A percentile compares a stretch with the other conserved stretches of the same genome.
Conservation (phyloP, 306 rosid genomes). For the Abrus pulchellus region DNA sequence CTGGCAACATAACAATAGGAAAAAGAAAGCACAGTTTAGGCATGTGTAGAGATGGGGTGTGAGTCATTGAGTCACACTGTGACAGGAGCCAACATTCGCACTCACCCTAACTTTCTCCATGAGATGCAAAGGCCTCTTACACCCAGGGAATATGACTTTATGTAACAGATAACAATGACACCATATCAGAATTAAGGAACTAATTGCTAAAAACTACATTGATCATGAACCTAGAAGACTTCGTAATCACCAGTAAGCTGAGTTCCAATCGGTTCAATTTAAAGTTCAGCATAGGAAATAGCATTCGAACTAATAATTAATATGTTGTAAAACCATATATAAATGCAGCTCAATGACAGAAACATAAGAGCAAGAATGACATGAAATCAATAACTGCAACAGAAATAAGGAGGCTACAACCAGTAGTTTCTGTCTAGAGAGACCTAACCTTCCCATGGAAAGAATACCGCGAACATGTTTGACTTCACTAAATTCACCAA, state of each 20-base stretch:
- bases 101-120: not conserved
- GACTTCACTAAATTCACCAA: conserved; percentile 88
- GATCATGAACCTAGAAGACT: conserved; percentile 37
- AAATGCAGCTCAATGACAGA: conserved; percentile 9
- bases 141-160: not conserved
- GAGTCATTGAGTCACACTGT: too few relatives aligned
- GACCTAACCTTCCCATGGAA: conserved; percentile 93
- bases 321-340: not conserved
- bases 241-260: conserved; percentile 19
- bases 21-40: too few relatives aligned
- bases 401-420: conserved; percentile 27
- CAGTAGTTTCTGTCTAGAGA: conserved; percentile 17
- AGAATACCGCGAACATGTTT: conserved; percentile 96
- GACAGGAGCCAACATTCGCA: too few relatives aligned
- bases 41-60: too few relatives aligned
- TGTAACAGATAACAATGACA: conserved; percentile 13
- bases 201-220: conserved; percentile 10
- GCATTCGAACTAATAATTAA: conserved; percentile 11
- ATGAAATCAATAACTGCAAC: conserved; percentile 3
- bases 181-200: conserved; percentile 35
- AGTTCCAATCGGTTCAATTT: conserved; percentile 15
- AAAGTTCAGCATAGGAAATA: conserved; percentile 1
- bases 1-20: too few relatives aligned
- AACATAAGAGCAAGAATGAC: conserved; percentile 32
- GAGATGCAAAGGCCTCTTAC: not conserved